Conservation (phyloP, 1,284 basidiomycete species). For the Coniferiporia weirii region DNA sequence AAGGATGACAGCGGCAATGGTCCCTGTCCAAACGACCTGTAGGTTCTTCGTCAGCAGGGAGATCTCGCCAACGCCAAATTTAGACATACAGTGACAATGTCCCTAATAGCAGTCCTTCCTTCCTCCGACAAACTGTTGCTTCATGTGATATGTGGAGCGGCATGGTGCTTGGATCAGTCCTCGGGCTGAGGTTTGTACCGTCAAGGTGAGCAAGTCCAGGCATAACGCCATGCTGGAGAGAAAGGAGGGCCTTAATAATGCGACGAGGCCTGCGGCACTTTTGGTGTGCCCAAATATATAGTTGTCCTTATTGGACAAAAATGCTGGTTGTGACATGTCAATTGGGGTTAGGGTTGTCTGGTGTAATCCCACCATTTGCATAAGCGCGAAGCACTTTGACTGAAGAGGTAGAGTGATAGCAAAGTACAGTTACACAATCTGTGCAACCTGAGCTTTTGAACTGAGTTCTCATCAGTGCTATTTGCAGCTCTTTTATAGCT, state of each 20-base stretch:
- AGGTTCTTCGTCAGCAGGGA: constrained; percentile 20
- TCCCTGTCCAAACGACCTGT: constrained; percentile 34
- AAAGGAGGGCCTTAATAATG: constrained; percentile 28
- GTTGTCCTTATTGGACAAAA: constrained; percentile 31
- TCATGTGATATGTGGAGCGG: constrained; percentile 22
- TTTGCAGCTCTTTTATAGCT: too few relatives aligned
- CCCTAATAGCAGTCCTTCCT: constrained; percentile 10
- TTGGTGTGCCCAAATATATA: constrained; percentile 33
- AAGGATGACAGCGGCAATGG: constrained; percentile 30
- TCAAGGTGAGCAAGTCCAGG: constrained; percentile 31
- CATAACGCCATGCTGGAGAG: constrained; percentile 26
- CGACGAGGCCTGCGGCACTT: constrained; percentile 30
- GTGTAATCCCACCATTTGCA: too few relatives aligned
- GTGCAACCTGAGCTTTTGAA: too few relatives aligned
- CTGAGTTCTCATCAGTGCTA: too few relatives aligned
- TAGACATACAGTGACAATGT: constrained; percentile 29
- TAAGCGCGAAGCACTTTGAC: too few relatives aligned
- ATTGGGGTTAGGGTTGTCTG: too few relatives aligned
- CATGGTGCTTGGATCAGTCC: constrained; percentile 28
- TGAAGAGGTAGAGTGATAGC: too few relatives aligned
- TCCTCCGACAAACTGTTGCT: not conserved
- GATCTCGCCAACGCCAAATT: constrained; percentile 21
- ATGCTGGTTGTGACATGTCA: too few relatives aligned
- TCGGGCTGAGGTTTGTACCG: constrained; percentile 29
- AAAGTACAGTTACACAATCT: too few relatives aligned